Conservation (phyloP, 129 eudicot species). For the Cynara cardunculus region DNA sequence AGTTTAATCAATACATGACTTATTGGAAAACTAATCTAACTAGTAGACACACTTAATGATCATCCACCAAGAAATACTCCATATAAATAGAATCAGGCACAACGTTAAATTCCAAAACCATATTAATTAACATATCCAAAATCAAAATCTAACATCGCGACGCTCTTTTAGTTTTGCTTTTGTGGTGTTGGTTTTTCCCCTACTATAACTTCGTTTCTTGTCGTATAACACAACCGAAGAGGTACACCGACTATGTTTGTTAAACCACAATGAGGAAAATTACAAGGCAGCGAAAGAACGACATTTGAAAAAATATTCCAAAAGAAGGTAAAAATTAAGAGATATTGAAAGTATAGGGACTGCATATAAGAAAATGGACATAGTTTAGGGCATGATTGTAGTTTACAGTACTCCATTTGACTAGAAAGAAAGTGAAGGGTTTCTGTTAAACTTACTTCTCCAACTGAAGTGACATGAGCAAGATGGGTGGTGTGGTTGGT, state of each 20-base stretch:
- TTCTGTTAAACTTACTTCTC: constrained; percentile 74
- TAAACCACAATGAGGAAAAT: neutral
- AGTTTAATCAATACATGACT: no score
- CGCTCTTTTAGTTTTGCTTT: neutral
- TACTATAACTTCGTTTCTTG: neutral
- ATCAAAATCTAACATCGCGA: neutral
- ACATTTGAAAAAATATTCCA: neutral
- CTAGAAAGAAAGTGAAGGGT: constrained; percentile 24
- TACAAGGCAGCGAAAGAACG: neutral
- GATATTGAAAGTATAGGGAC: constrained; percentile 13
- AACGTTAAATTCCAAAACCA: neutral
- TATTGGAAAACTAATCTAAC: no score
- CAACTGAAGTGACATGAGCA: constrained; percentile 57
- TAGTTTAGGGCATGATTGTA: constrained; percentile 7
- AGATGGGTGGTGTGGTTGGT: constrained; percentile 63
- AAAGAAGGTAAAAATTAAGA: neutral
- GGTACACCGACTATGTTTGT: neutral
- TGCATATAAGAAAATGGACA: neutral
- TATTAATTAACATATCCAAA: neutral
- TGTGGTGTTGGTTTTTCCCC: neutral
- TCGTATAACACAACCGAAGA: neutral
- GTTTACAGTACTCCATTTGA: constrained; percentile 7
- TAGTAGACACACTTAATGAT: neutral
- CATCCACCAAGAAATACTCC: neutral
- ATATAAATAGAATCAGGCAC: neutral